phyloP scores from a whole-genome alignment of 331 rosid species.

The Rosa hybrid region DNA sequence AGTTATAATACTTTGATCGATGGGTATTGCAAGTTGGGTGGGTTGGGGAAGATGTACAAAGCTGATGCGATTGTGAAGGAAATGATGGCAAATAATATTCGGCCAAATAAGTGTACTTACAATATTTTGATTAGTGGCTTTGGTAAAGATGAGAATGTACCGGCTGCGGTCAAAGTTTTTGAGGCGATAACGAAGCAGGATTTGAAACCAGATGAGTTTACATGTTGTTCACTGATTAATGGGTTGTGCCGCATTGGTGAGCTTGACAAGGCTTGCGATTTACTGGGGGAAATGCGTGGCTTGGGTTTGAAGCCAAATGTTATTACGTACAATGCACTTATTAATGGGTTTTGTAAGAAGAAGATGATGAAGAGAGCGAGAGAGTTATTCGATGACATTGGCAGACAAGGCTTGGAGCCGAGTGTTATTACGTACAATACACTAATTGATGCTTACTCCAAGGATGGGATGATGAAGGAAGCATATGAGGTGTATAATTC shows the following conservation, averaged over 20 bases:
- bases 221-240: slow-evolving; percentile 33
- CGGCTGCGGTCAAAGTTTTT: slow-evolving; percentile 35
- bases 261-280: slow-evolving; percentile 31
- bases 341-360: slow-evolving; percentile 40
- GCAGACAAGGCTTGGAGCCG: slow-evolving; percentile 29
- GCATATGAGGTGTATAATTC: slow-evolving; percentile 21
- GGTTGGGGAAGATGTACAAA: slow-evolving; percentile 45
- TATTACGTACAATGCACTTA: slow-evolving; percentile 38
- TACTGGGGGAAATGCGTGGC: slow-evolving; percentile 33
- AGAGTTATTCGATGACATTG: slow-evolving; percentile 37
- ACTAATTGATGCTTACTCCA: slow-evolving; percentile 38
- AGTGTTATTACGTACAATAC: slow-evolving; percentile 37
- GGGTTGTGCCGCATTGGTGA: slow-evolving; percentile 32
- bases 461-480: slow-evolving; percentile 35
- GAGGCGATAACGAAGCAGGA: slow-evolving; percentile 31
- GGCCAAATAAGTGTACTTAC: slow-evolving; percentile 32
- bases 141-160: slow-evolving; percentile 38
- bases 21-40: slow-evolving; percentile 45
- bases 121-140: slow-evolving; percentile 44
- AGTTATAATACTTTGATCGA: slow-evolving; percentile 40
- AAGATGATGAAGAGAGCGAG: slow-evolving; percentile 35
- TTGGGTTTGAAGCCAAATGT: slow-evolving; percentile 33
- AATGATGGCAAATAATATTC: slow-evolving; percentile 32
- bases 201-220: slow-evolving; percentile 35
- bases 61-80: slow-evolving; percentile 45